Base-by-base conservation (phyloP, 345 rosid species). In the Lepidium didymum region DNA sequence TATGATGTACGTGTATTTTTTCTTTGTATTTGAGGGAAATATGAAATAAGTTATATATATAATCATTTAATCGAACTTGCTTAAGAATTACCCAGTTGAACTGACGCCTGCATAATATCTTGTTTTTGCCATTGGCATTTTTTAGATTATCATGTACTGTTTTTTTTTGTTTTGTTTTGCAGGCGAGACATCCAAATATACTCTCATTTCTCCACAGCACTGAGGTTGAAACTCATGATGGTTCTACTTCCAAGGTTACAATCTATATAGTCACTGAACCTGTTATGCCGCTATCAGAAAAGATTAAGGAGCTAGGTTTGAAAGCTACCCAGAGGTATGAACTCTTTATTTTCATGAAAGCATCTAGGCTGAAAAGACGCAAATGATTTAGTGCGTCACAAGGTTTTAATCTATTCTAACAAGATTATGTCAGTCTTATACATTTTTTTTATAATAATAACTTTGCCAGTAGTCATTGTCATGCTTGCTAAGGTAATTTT, bases 111-210 rank as follows among this genome's bases (percentile, higher is more conserved):
- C 70, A 62, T 44, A n/a, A 7, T 29, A 19, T 38, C 31, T 42
- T 14, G 5, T 18, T 25, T 62, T 19, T 35, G 14, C 37, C 57
- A 52, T 47, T 10, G 42, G 33, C 42, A 34, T 47, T 7, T 42
- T 49, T 50, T 42, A 66, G 13, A 18, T 52, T 18, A 13, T 67
- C 68, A 51, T 54, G 4, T 60, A 31, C 37, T 51, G 65, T 51
- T 56, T 13, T 5, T 29, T 69, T 74, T 71, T 51, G 65, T 51
- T 56, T 13, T 5, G 35, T 69, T 74, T 71, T 75, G 23, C 84
- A 94, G 99, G 99, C 89, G 61, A 86, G 99, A 75, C 99, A 94
- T 84, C 99, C 99, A 33, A 94, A 89, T 76, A 86, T 94, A 70
- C 76, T 94, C 36, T 86, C 97, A 31, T 94, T 94, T 79, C 92